Evolutionary conservation across 495 filamentous ascomycete species (phyloP), one percentile per base, ranked within the genome.

Genomic region (Penicillium roqueforti): DNA sequence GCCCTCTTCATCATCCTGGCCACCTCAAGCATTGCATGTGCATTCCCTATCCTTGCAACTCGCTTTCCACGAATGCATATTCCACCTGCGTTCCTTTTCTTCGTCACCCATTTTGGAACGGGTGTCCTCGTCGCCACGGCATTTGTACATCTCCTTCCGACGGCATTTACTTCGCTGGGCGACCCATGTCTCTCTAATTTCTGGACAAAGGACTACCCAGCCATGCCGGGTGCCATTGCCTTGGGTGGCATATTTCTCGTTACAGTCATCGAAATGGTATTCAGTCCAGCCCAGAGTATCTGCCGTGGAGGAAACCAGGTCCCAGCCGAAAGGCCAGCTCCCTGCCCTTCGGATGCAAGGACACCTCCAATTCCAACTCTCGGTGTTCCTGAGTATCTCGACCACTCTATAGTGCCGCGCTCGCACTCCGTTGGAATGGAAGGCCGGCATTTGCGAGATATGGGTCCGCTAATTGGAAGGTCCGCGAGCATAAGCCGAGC

Each of bases 121-220:
- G 88, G 87, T 39, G 88, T 92, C n/a, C 71, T 92, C 13, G 84
- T 91, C 48, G 86, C 88, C n/a, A 90, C 88, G 6, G 87, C 87
- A 14, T 92, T 92, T 62, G 88, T 90, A 23, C 88, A 91, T 64
- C 70, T 82, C 10, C 85, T 92, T 6, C 87, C 87, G 5, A 90
- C 87, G 4, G 88, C 88, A 3, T 90, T 90, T 65, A 68, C 73
- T 25, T 87, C 85, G 4, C 75, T 92, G 4, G 85, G 81, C 28
- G 81, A 90, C 55, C 81, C 83, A 45, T 91, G 87, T 63, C 78
- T 91, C 1, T 85, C 87, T 0, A 58, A 68, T 25, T 80, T 84
- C 60, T 89, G 86, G 77, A 89, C 78, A 58, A 64, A 76, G 28
- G 78, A 79, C 41, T 91, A 88, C 61, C 77, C 75, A 22, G 83